Evolutionary conservation across 805 yeast species (phyloP), one percentile per base, ranked within the genome.

Genomic region (Candida coquimbonensis): DNA sequence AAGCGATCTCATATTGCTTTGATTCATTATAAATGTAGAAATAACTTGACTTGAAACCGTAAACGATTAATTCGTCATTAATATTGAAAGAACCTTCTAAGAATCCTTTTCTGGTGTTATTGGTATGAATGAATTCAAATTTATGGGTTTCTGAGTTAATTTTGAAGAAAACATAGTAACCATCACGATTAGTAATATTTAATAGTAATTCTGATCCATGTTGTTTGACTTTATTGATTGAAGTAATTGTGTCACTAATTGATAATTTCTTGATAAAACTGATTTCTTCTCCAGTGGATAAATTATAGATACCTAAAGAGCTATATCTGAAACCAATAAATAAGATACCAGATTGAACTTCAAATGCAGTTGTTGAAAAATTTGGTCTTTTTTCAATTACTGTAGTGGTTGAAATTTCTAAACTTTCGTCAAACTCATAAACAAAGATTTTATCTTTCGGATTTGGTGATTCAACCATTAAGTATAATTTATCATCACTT

Each of bases 1-100:
- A 75, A 40, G 77, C 68, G 2, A 87, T 60, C 60, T 89, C 96
- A 43, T 73, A 70, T 53, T 86, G 89, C 38, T 73, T 69, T 1
- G 89, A 78, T 56, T 87, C 96, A 61, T 90, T 87, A 81, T 88
- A 88, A 21, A 87, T 63, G 55, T 83, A 84, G 57, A 91, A 89
- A 42, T 74, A 67, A 42, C 83, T 82, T 2, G 93, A 87, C 53
- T 81, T 79, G 71, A 93, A 91, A 1, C 98, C 98, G 61, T 78
- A 87, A 3, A 86, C 63, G 3, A 85, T 62, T 35, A 83, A 63
- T 37, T 80, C 80, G 11, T 72, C 69, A 13, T 64, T 54, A 11
- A 61, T 41, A 4, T 65, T 53, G 46, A 68, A 71, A 0, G 83
- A 78, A 0, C 96, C 96, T 62, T 91, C 97, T 12, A 91, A 64